Conservation (phyloP, 2,329 filamentous ascomycete species). For the Zarea fungicola region DNA sequence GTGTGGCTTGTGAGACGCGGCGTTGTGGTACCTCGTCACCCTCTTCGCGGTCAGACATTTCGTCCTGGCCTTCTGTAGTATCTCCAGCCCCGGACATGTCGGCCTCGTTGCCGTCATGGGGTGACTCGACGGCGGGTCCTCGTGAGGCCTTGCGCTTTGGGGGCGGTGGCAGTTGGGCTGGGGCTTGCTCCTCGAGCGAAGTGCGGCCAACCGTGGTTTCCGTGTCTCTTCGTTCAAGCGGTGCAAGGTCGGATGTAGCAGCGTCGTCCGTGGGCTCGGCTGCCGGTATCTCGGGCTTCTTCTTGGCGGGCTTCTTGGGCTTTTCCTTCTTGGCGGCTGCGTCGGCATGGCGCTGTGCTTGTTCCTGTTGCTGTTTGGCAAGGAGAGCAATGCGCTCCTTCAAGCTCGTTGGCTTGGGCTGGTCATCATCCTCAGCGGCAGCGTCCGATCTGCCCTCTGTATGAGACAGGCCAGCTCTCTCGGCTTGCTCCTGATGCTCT, state of each 20-base stretch:
- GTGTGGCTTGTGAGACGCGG: constrained; percentile 29
- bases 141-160: constrained; percentile 50
- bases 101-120: constrained; percentile 58
- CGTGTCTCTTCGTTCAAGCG: constrained; percentile 42
- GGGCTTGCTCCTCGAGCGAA: constrained; percentile 43
- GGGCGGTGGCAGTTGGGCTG: constrained; percentile 34
- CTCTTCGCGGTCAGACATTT: constrained; percentile 67
- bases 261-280: constrained; percentile 24
- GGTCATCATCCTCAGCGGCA: constrained; percentile 62
- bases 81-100: constrained; percentile 62
- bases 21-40: constrained; percentile 54
- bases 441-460: constrained; percentile 35
- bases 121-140: constrained; percentile 35
- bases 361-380: constrained; percentile 90
- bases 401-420: constrained; percentile 85
- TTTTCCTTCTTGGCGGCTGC: constrained; percentile 79
- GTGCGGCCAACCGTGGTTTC: constrained; percentile 43
- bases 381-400: constrained; percentile 94
- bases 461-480: constrained; percentile 58
- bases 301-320: constrained; percentile 71
- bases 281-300: constrained; percentile 47
- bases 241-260: constrained; percentile 23
- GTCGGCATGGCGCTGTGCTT: constrained; percentile 76
- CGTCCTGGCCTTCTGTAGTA: constrained; percentile 56
- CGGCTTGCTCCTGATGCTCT: constrained; percentile 61